Base-by-base conservation (phyloP, 495 filamentous ascomycete species). In the Sordaria brevicollis region DNA sequence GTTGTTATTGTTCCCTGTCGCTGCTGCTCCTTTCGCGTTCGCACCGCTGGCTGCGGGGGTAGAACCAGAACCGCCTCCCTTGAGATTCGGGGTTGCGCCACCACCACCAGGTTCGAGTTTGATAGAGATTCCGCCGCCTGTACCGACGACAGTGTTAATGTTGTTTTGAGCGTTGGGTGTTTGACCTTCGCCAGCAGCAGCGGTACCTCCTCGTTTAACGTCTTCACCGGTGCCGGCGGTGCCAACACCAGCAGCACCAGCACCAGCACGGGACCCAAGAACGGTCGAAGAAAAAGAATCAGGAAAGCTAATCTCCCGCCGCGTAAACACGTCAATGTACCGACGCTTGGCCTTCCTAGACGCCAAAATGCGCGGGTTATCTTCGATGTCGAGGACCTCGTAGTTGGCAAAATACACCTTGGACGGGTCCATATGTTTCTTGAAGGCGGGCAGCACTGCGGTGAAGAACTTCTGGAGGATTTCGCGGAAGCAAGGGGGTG, bases 361-460 rank as follows among this genome's bases (percentile, higher is more conserved):
- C 3, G 70, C 72, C 31, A 84, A 68, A 17, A 71, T 73, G 31
- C 69, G 72, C 13, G 73, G 70, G 41, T 76, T 76, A 31, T 86
- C 83, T 15, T 81, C 76, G 6, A 86, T 76, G 67, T 86, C 84
- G 57, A 87, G 79, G 66, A 86, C 67, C 25, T 73, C 71, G 66
- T 82, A 86, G 68, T 86, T 81, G 6, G 79, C 80, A 74, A 86
- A 87, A 71, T 83, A 86, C 9, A 87, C 73, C 76, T 77, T 78
- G 5, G 81, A 77, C 35, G 81, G 80, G 41, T 85, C 80, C 41
- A 81, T 81, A 35, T 76, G 77, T 11, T 66, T 68, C 19, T 78
- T 75, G 65, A 86, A 84, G 5, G 76, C 74, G 3, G 66, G 75
- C 7, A 87, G 75, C 6, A 81, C 80, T 38, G 74, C 74, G 29